These are phyloP conservation scores for Heliosperma pusillum DNA, from an alignment of 148 eudicot genomes.

Conservation along the genomic window DNA sequence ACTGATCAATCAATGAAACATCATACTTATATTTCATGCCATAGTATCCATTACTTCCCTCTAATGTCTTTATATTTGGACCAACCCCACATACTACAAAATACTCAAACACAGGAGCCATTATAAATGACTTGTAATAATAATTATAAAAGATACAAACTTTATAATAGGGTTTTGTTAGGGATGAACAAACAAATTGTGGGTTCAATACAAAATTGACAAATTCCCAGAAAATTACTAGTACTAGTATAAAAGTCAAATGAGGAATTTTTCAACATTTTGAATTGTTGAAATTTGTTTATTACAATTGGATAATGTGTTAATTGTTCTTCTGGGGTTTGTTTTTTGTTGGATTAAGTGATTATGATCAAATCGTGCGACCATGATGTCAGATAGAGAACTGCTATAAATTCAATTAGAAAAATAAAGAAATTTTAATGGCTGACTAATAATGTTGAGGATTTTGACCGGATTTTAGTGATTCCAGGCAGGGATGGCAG, in stretches of 20 bases:
- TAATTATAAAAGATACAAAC: not conserved
- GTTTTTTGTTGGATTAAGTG: not conserved
- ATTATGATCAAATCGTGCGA: not conserved
- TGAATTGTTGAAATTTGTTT: not conserved
- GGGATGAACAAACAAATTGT: not conserved
- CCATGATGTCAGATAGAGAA: not conserved
- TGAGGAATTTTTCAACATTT: not conserved
- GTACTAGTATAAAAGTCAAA: not conserved
- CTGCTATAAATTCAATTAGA: not conserved
- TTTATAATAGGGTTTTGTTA: not conserved
- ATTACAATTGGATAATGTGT: not conserved
- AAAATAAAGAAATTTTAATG: not conserved
- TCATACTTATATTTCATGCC: conserved; percentile 24
- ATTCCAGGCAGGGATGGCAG: too few relatives aligned
- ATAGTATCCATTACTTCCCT: conserved; percentile 23
- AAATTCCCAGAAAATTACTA: not conserved
- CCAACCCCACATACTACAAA: conserved; percentile 31
- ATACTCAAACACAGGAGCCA: conserved; percentile 21
- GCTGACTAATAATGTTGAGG: too few relatives aligned
- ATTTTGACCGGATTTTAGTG: too few relatives aligned
- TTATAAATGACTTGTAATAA: not conserved
- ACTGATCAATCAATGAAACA: conserved; percentile 29
- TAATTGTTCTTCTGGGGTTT: not conserved
- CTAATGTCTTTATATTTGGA: conserved; percentile 22
- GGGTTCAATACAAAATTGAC: conserved; percentile 3